Percentiles rank a stretch among this genome's conserved stretches.
Conservation (phyloP, 768 basidiomycete species). For the Rhodosporidiobolus sp. region DNA sequence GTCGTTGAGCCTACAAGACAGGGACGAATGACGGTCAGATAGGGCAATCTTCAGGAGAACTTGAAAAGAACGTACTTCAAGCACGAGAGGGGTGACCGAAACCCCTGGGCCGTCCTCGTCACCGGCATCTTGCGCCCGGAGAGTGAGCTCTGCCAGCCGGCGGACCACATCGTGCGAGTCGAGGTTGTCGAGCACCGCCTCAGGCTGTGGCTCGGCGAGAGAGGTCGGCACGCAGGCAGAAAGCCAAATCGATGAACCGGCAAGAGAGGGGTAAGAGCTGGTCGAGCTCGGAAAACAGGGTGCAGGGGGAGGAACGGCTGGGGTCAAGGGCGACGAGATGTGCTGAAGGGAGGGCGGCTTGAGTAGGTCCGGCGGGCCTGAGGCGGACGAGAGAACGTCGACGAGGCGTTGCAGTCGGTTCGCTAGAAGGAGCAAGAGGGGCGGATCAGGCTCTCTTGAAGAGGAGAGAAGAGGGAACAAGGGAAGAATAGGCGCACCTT, state of each 20-base stretch:
- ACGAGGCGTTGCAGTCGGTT: slow-evolving; percentile 5
- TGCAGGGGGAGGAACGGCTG: background rate
- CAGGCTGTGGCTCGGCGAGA: background rate
- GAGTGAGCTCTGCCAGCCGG: background rate
- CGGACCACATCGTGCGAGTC: background rate
- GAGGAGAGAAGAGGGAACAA: background rate
- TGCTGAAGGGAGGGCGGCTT: no score
- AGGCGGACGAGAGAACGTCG: background rate
- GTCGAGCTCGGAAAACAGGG: no score
- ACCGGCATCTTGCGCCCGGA: background rate
- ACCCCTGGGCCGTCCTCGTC: no score
- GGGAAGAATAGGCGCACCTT: slow-evolving; percentile 1
- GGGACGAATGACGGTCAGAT: no score
- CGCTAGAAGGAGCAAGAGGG: background rate
- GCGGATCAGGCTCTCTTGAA: background rate
- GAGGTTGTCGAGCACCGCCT: no score
- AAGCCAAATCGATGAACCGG: no score
- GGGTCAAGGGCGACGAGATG: no score
- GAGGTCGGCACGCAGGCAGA: no score
- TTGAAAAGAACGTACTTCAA: background rate
- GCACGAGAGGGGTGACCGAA: background rate
- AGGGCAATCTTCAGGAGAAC: no score
- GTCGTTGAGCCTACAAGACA: no score
- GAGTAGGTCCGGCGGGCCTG: no score
- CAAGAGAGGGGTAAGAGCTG: no score